Base-by-base conservation (phyloP, 208 protist genomes). In the Leishmania lainsoni region DNA sequence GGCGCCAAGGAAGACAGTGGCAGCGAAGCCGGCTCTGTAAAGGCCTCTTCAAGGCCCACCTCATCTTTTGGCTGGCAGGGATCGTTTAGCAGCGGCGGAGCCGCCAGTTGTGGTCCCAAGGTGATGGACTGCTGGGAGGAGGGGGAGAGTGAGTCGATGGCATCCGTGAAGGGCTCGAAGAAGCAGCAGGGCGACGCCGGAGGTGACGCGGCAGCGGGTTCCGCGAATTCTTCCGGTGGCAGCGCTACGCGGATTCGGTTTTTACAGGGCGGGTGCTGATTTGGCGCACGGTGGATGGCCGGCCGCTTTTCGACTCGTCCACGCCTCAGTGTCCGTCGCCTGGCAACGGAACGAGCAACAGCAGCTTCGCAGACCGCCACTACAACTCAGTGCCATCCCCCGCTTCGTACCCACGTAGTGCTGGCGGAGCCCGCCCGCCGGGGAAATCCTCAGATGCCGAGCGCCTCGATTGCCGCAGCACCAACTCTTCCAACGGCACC, bases 241-340 rank as follows among this genome's bases (percentile, higher is more conserved):
- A 45, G 45, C 10, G 26, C 42, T 54, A 42, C 74, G 63, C 78
- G 6, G 82, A 86, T 35, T 68, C 84, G 1, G 10, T 85, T 16
- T 89, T 89, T 65, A 84, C 61, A 5, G 83, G 88, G 2, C 78
- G 83, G 9, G 79, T 91, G 49, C 81, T 91, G 35, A 80, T 87
- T 9, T 70, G 87, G 73, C 69, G 77, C 39, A 87, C 81, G 65
- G 80, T 80, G 56, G 88, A 89, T 65, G 83, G 81, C 51, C 29
- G 70, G 45, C 76, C 88, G 9, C 72, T 91, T 32, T 84, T 91
- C 39, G 81, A 75, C 58, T 77, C 71, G 8, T 49, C 29, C 71
- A 59, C 71, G 20, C n/a, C 78, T 3, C 73, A 8, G n/a, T 17
- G 1, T 32, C n/a, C 22, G 39, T 10, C 39, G 20, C 35, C 22